Evolutionary conservation across 2,329 filamentous ascomycete genomes (phyloP).

Genomic region (Neocatenulostroma microsporum): DNA sequence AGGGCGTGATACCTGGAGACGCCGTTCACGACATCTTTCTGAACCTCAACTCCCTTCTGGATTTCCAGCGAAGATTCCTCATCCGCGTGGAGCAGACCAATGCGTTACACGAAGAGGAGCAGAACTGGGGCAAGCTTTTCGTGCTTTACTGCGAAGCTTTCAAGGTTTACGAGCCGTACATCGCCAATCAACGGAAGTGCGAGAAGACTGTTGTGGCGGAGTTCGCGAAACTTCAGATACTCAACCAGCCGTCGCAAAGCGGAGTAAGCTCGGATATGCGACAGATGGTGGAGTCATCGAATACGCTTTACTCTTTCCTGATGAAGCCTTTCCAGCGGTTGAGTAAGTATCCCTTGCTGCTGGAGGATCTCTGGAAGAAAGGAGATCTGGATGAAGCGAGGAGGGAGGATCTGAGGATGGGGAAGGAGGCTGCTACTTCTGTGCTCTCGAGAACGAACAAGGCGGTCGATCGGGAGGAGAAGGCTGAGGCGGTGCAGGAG

Average conservation of each 20-base stretch:
- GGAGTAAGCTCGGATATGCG: conserved; percentile 55
- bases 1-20: conserved; percentile 80
- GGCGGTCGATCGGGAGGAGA: conserved; percentile 79
- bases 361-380: conserved; percentile 83
- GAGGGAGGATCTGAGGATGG: conserved; percentile 63
- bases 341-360: conserved; percentile 84
- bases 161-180: conserved; percentile 91
- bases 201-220: conserved; percentile 74
- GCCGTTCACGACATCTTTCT: conserved; percentile 90
- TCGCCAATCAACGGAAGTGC: conserved; percentile 89
- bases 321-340: conserved; percentile 94
- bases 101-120: conserved; percentile 63
- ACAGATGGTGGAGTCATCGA: conserved; percentile 76
- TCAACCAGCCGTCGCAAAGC: no score
- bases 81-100: conserved; percentile 96
- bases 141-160: conserved; percentile 77
- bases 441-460: conserved; percentile 82
- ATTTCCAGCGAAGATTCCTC: conserved; percentile 90
- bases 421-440: conserved; percentile 73
- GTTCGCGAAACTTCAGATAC: conserved; percentile 80
- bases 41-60: conserved; percentile 88
- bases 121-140: conserved; percentile 95
- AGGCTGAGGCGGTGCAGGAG: conserved; percentile 76
- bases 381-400: conserved; percentile 62
- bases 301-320: conserved; percentile 76